Evolutionary conservation across 2,329 filamentous ascomycete species (phyloP).

Genomic region (Colletotrichum sp.): DNA sequence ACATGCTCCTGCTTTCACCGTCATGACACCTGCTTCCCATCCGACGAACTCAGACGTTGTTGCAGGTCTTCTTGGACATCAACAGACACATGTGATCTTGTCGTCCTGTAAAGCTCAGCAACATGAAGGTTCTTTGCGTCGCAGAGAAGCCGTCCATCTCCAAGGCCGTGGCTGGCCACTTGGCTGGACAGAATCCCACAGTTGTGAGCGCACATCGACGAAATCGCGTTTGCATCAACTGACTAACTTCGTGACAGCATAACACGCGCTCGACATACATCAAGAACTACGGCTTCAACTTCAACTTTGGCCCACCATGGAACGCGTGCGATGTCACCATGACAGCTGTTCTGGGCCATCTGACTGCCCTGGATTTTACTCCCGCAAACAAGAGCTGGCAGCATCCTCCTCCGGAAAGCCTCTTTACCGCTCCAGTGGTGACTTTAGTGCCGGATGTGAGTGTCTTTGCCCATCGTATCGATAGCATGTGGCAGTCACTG

Average conservation of each 20-base stretch:
- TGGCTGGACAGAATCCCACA: slow-evolving; percentile 77
- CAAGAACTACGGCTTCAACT: slow-evolving; percentile 94
- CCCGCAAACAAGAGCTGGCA: slow-evolving; percentile 79
- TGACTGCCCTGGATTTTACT: slow-evolving; percentile 82
- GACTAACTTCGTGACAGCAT: slow-evolving; percentile 52
- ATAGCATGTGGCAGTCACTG: not conserved
- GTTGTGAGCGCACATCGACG: slow-evolving; percentile 60
- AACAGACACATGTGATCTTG: not conserved
- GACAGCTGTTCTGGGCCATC: slow-evolving; percentile 90
- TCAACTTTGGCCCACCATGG: slow-evolving; percentile 83
- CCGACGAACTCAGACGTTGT: not conserved
- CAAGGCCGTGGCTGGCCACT: slow-evolving; percentile 89
- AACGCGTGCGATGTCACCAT: slow-evolving; percentile 86
- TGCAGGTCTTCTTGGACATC: not conserved
- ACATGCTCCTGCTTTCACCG: not conserved
- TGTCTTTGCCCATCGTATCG: not conserved
- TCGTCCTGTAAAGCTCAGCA: slow-evolving; percentile 22
- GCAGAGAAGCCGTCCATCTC: slow-evolving; percentile 87
- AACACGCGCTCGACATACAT: slow-evolving; percentile 77
- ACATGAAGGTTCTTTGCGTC: slow-evolving; percentile 62
- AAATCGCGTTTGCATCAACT: not conserved
- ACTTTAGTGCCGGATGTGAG: slow-evolving; percentile 71
- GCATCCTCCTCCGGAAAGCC: slow-evolving; percentile 75
- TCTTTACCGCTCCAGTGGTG: slow-evolving; percentile 83
- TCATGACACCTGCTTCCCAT: not conserved